Evolutionary conservation across 1,284 basidiomycete genomes (phyloP), one percentile per base, ranked within the genome.

Genomic region (Ceratobasidium sp.): DNA sequence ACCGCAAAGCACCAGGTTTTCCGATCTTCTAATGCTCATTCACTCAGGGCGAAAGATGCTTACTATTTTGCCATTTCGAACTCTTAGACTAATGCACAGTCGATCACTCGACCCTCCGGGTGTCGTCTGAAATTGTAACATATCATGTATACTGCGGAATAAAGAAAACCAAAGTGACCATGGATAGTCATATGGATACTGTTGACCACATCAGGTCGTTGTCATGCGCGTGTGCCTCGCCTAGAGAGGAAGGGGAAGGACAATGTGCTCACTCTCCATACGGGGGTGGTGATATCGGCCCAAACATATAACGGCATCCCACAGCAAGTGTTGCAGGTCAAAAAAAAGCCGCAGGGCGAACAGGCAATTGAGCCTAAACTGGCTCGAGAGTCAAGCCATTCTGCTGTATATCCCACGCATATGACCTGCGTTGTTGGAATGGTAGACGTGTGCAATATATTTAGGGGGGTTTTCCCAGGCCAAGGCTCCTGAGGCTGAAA

Each of bases 91-190:
- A n/a, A 46, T n/a, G 19, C 42, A 46, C 19, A 46, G 42, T 46
- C 42, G 42, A 46, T 46, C 42, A 46, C 42, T 46, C 42, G 42
- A 14, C 42, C 6, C 16, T 46, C 42, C 6, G 42, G 42, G 16
- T 36, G 16, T 46, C 16, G 42, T 50, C 47, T 50, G 47, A 50
- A 50, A 50, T 50, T 50, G 5, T 7, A 50, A 50, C 21, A 21
- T 50, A 50, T 50, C 21, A 25, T 50, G 49, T 33, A 52, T 53
- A 27, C 62, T 66, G 62, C 62, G 62, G 62, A 66, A 56, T 46
- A 25, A 19, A 27, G 14, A 42, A 41, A 47, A 66, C 39, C 44
- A 30, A 14, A 16, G 36, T 27, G 57, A 60, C 47, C n/a, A 27
- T 8, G 29, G 62, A 50, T 66, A 66, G 62, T 66, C 62, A 66